Base-by-base conservation (phyloP, 2,329 filamentous ascomycete genomes). In the Fusarium decemcellulare region DNA sequence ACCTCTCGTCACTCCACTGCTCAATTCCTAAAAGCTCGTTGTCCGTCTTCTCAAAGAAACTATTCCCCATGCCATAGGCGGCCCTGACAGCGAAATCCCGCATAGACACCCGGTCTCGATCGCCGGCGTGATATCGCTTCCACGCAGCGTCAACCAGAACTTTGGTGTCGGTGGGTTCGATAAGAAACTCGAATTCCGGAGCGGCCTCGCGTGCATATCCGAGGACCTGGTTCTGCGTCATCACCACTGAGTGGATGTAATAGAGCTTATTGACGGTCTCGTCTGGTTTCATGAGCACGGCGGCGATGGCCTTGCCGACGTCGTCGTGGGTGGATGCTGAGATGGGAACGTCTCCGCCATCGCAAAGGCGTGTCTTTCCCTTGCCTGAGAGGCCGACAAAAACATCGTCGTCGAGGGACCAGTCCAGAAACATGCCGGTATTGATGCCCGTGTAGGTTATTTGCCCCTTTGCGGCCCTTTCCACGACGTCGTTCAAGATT, bases 371-470 rank as follows among this genome's bases (percentile, higher is more conserved):
- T 3, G 62, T 66, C 0, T 57, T 50, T 14, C 12, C 1, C 0
- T 43, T 66, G 0, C 56, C 50, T 0, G 62, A 62, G 0, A 66
- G 12, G 10, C 63, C 39, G 4, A 66, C 50, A 4, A 66, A 66
- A 0, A 56, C 36, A 3, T 66, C 57, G 5, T 42, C 30, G 9
- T 66, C 62, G 2, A 66, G 63, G 0, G 61, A 44, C 50, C 50
- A 66, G 1, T 66, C 56, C 0, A 66, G n/a, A 8, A 66, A 66
- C 46, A 66, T 66, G 1, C 63, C 62, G 0, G 62, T 66, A 0
- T 66, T 62, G 4, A 66, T 66, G 1, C 42, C 63, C 0, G 62
- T 62, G 1, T 66, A 66, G 0, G 57, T 62, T 2, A 66, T 66
- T 3, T 40, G 34, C 3, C 40, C 40, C 3, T 43, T 57, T 1